Evolutionary conservation across 192 early-diverging fungal genomes (phyloP).

Genomic region (Backusella macrospora): DNA sequence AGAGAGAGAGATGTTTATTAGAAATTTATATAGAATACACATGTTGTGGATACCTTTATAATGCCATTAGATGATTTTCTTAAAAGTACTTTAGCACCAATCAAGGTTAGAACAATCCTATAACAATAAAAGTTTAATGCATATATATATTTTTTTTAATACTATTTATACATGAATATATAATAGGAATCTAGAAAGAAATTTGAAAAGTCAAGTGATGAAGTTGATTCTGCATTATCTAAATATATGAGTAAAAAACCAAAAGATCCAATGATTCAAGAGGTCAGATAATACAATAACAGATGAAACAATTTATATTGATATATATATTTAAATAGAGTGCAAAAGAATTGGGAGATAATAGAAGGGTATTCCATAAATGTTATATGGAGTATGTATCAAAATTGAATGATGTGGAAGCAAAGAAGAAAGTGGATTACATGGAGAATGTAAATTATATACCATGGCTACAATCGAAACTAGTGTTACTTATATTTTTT

Average conservation of each 20-base stretch:
- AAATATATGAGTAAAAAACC: slow-evolving; percentile 66
- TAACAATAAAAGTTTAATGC: background rate
- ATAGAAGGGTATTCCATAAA: slow-evolving; percentile 64
- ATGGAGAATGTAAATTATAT: slow-evolving; percentile 58
- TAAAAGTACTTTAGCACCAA: slow-evolving; percentile 52
- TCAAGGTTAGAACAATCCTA: slow-evolving; percentile 55
- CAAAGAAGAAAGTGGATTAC: slow-evolving; percentile 77
- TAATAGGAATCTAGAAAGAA: slow-evolving; percentile 57
- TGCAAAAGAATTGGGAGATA: slow-evolving; percentile 59
- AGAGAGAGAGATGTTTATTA: background rate
- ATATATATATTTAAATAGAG: slow-evolving; percentile 36
- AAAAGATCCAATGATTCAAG: slow-evolving; percentile 57
- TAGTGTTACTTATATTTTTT: background rate
- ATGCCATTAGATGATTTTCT: slow-evolving; percentile 68
- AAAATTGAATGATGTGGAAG: slow-evolving; percentile 73
- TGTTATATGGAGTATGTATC: slow-evolving; percentile 66
- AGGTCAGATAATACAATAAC: slow-evolving; percentile 41
- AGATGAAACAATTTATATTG: background rate
- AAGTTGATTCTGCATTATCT: slow-evolving; percentile 57
- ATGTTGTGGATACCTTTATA: slow-evolving; percentile 71
- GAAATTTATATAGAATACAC: slow-evolving; percentile 49
- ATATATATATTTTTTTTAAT: background rate
- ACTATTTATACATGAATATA: too few species aligned
- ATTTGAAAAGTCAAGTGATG: slow-evolving; percentile 65
- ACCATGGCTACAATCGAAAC: too few species aligned